These are phyloP conservation scores for Carallia pectinifolia DNA, from an alignment of 345 rosid species.

Conservation along the genomic window DNA sequence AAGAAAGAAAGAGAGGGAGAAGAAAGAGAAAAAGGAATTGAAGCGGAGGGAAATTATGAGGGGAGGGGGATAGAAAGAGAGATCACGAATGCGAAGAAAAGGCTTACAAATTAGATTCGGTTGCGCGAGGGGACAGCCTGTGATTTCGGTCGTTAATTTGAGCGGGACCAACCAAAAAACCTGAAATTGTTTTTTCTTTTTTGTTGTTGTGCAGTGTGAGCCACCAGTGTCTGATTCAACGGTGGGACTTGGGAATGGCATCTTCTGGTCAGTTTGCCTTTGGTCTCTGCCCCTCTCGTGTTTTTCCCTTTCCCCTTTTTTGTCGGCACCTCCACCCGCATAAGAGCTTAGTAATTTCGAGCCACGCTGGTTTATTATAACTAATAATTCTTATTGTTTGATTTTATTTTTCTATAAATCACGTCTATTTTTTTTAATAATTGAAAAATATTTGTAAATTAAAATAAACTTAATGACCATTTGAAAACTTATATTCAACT, in stretches of 20 bases:
- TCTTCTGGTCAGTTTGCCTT: too few species aligned
- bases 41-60: neutral
- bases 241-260: neutral
- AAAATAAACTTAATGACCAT: too few species aligned
- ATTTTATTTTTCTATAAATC: too few species aligned
- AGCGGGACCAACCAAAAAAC: conserved; percentile 45
- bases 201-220: neutral
- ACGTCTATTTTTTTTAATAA: too few species aligned
- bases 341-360: too few species aligned
- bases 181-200: neutral
- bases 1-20: conserved; percentile 7
- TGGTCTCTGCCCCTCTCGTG: too few species aligned
- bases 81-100: conserved; percentile 4
- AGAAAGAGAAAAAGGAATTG: neutral
- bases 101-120: conserved; percentile 25
- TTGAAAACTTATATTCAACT: too few species aligned
- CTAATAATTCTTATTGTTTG: too few species aligned
- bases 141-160: conserved; percentile 47
- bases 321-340: too few species aligned
- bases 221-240: neutral
- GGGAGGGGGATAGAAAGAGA: conserved; percentile 7
- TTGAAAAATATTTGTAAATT: too few species aligned
- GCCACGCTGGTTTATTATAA: too few species aligned
- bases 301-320: too few species aligned
- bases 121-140: conserved; percentile 40